Conservation (phyloP, 2,329 filamentous ascomycete species). For the Neofusicoccum cordaticola region DNA sequence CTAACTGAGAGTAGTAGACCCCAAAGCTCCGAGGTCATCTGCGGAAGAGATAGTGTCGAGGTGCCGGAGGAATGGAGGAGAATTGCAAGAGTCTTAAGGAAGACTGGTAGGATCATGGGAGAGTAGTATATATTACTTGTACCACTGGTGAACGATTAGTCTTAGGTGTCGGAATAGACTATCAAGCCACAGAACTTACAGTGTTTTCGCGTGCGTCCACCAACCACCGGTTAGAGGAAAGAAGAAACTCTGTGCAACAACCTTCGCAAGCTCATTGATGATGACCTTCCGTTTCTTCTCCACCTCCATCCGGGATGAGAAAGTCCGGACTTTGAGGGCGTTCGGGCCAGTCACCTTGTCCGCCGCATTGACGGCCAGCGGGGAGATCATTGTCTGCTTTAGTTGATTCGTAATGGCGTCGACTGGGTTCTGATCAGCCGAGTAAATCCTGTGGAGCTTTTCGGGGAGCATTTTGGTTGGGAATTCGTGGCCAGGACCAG, state of each 20-base stretch:
- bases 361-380: constrained; percentile 76
- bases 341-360: constrained; percentile 77
- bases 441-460: constrained; percentile 70
- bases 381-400: constrained; percentile 71
- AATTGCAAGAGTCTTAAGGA: constrained; percentile 81
- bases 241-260: constrained; percentile 78
- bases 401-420: constrained; percentile 66
- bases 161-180: constrained; percentile 18
- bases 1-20: constrained; percentile 73
- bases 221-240: constrained; percentile 80
- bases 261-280: constrained; percentile 72
- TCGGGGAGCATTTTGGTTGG: constrained; percentile 77
- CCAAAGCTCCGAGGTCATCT: constrained; percentile 83
- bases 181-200: constrained; percentile 29
- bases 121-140: constrained; percentile 60
- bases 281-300: constrained; percentile 58
- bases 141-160: constrained; percentile 8
- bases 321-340: constrained; percentile 82
- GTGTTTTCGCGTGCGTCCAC: constrained; percentile 60
- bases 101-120: constrained; percentile 72
- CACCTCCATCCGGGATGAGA: constrained; percentile 72
- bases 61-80: constrained; percentile 81
- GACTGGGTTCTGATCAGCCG: constrained; percentile 56
- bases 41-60: constrained; percentile 69
- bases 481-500: constrained; percentile 47